Percentiles rank a stretch among this genome's conserved stretches.
Evolutionary conservation across 192 early-diverging fungal species (phyloP).

Genomic region (Coemansia sp.): DNA sequence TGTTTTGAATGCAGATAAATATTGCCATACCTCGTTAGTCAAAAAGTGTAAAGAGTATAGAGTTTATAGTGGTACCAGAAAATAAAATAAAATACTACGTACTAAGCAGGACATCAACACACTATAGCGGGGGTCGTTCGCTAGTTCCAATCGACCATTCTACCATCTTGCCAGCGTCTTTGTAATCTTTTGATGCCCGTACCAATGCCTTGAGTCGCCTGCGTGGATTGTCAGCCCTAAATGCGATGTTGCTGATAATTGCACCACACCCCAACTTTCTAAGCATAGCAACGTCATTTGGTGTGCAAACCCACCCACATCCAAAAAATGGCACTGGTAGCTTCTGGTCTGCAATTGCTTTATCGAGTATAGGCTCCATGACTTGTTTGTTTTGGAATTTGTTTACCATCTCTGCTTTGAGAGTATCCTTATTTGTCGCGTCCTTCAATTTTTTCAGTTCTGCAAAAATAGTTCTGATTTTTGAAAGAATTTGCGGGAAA

Average conservation of each 20-base stretch:
- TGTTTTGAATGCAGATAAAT: too few relatives aligned
- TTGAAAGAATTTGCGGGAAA: neutral
- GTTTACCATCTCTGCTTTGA: neutral
- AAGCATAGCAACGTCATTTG: neutral
- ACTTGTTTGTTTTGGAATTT: neutral
- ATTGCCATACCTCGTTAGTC: too few relatives aligned
- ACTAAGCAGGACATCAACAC: neutral
- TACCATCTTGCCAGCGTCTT: neutral
- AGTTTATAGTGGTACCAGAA: too few relatives aligned
- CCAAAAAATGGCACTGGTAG: neutral
- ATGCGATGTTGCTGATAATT: neutral
- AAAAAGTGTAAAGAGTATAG: too few relatives aligned
- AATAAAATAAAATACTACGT: too few relatives aligned
- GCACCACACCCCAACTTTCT: neutral
- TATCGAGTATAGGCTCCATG: neutral
- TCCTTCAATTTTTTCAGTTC: neutral
- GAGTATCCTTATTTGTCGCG: neutral
- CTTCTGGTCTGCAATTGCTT: neutral
- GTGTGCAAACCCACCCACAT: neutral
- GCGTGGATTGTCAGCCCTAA: neutral
- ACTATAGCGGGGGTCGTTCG: neutral
- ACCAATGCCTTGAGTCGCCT: neutral
- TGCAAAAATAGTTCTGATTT: neutral
- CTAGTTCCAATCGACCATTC: neutral
- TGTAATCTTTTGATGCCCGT: neutral